These are phyloP conservation scores for Rhynchospora breviuscula DNA, from an alignment of 176 grass and related monocot species.

Conservation along the genomic window DNA sequence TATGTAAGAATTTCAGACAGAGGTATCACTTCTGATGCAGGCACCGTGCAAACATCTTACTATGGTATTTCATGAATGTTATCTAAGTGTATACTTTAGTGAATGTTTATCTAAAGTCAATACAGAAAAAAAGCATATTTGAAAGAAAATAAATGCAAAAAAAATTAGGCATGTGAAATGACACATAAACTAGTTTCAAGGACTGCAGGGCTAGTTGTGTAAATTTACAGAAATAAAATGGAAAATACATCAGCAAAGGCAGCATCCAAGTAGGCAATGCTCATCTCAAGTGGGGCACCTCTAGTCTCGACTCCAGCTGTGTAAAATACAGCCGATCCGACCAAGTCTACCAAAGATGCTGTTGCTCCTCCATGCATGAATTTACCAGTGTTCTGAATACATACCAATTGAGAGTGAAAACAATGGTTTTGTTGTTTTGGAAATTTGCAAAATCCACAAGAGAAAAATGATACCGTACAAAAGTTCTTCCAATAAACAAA, in stretches of 20 bases:
- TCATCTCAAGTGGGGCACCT: constrained; percentile 73
- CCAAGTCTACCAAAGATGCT: constrained; percentile 69
- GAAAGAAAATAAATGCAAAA: background rate
- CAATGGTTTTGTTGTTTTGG: background rate
- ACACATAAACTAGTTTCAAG: background rate
- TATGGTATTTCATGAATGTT: background rate
- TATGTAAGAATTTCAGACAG: background rate
- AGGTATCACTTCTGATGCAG: background rate
- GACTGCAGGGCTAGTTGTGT: background rate
- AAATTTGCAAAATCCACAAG: background rate
- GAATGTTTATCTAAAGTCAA: background rate
- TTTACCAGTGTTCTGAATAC: constrained; percentile 57
- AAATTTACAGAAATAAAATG: background rate
- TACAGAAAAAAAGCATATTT: background rate
- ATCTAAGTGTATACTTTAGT: background rate
- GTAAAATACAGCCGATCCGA: constrained; percentile 69
- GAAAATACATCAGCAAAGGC: constrained; percentile 57
- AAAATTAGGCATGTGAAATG: background rate
- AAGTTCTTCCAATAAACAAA: background rate
- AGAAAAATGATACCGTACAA: background rate
- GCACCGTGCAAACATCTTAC: background rate
- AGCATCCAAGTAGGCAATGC: constrained; percentile 80
- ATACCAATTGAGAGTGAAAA: background rate
- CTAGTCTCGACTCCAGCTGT: constrained; percentile 47
- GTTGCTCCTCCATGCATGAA: constrained; percentile 90